Percentiles rank a stretch among this genome's conserved stretches.
Conservation (phyloP, 805 yeast genomes). For the Helenozyma baotianmanensis region DNA sequence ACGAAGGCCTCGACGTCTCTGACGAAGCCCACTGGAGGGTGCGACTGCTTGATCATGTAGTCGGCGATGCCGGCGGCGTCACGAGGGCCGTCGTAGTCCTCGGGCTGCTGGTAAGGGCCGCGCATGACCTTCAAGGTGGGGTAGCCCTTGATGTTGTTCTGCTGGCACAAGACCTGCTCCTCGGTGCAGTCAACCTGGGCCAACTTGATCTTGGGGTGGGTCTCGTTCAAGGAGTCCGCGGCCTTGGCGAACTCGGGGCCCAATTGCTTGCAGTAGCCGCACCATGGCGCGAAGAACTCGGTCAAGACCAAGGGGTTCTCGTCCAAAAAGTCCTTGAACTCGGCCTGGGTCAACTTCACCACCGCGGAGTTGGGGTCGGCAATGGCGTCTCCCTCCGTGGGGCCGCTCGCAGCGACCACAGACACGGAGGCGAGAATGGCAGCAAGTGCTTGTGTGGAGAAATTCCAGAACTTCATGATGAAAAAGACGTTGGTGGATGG, state of each 20-base stretch:
- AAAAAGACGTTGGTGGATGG: too few relatives aligned
- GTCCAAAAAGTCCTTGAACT: constrained; percentile 60
- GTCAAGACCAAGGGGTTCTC: constrained; percentile 77
- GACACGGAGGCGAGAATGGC: constrained; percentile 33
- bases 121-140: constrained; percentile 80
- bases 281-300: constrained; percentile 95
- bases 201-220: constrained; percentile 55
- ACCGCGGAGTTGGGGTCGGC: constrained; percentile 87
- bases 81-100: constrained; percentile 84
- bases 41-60: constrained; percentile 75
- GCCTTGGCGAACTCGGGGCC: constrained; percentile 80
- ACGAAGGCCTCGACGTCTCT: constrained; percentile 47
- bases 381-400: constrained; percentile 52
- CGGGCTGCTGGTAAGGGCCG: constrained; percentile 38
- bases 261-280: constrained; percentile 89
- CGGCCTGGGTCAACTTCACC: constrained; percentile 64
- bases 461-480: constrained; percentile 38
- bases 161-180: constrained; percentile 65
- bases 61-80: constrained; percentile 69
- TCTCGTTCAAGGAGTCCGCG: constrained; percentile 53
- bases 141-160: constrained; percentile 70
- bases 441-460: constrained; percentile 34
- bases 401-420: constrained; percentile 32
- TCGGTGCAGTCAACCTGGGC: constrained; percentile 87
- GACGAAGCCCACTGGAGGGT: constrained; percentile 57